Conservation (phyloP, 805 yeast genomes). For the Novakomyces olei region DNA sequence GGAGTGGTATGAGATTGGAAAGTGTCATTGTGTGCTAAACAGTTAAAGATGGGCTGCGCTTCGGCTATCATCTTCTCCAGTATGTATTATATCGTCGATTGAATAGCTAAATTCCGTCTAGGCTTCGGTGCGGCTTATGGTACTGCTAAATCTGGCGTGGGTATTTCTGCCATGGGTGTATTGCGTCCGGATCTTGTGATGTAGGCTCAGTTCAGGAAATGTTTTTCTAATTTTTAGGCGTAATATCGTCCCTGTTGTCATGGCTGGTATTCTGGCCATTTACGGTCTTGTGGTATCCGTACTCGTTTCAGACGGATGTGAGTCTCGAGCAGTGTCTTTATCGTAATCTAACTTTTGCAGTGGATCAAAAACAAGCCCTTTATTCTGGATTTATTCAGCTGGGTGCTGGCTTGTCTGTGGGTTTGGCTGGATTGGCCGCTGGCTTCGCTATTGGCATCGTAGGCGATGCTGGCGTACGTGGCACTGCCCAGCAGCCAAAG, state of each 20-base stretch:
- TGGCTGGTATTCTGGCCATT: conserved; percentile 93
- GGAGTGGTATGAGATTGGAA: too few relatives aligned
- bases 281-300: conserved; percentile 95
- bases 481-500: conserved; percentile 69
- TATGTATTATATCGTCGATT: too few relatives aligned
- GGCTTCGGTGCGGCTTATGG: conserved; percentile 98
- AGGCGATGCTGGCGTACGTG: conserved; percentile 83
- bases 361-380: conserved; percentile 55
- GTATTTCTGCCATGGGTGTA: conserved; percentile 94
- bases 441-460: conserved; percentile 93
- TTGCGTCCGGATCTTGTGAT: conserved; percentile 91
- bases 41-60: conserved; percentile 97
- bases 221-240: neutral
- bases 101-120: too few relatives aligned
- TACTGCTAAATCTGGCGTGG: conserved; percentile 94
- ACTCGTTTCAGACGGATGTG: conserved; percentile 77
- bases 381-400: conserved; percentile 97
- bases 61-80: conserved; percentile 97
- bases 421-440: conserved; percentile 86
- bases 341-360: conserved; percentile 17
- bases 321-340: neutral
- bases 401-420: conserved; percentile 88
- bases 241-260: conserved; percentile 72
- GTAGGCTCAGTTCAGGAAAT: conserved; percentile 23
- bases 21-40: too few relatives aligned